Evolutionary conservation across 2,329 filamentous ascomycete species (phyloP).

Genomic region (Penicillium sp.): DNA sequence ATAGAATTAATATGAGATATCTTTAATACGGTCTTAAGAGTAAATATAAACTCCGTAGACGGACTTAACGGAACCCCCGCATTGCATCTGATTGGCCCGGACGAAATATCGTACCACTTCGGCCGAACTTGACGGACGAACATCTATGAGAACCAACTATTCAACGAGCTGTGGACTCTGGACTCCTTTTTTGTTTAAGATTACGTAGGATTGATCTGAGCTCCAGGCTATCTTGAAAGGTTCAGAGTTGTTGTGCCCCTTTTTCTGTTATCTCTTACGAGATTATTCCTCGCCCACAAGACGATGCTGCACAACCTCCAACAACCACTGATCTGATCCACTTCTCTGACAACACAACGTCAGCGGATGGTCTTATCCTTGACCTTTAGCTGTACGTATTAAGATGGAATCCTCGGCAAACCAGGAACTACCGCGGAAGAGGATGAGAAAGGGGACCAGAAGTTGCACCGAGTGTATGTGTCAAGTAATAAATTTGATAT

Average conservation of each 20-base stretch:
- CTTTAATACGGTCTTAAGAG: neutral
- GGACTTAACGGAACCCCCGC: neutral
- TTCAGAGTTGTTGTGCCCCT: neutral
- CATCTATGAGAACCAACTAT: neutral
- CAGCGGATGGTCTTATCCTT: neutral
- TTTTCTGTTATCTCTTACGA: neutral
- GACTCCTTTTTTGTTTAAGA: neutral
- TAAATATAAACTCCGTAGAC: neutral
- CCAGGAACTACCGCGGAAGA: constrained; percentile 40
- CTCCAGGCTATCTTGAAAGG: neutral
- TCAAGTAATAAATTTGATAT: neutral
- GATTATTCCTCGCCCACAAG: neutral
- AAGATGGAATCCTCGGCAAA: constrained; percentile 26
- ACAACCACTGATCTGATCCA: neutral
- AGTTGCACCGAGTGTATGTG: constrained; percentile 43
- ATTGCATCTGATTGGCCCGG: neutral
- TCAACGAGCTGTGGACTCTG: neutral
- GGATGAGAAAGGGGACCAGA: constrained; percentile 45
- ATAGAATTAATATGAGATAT: neutral
- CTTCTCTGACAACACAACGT: neutral
- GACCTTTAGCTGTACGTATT: neutral
- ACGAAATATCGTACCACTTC: constrained; percentile 6
- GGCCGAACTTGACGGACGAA: constrained; percentile 25
- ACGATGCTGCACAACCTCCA: neutral
- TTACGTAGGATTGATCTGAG: neutral